Base-by-base conservation (phyloP, 371 early-diverging fungal species). In the Cokeromyces recurvatus region DNA sequence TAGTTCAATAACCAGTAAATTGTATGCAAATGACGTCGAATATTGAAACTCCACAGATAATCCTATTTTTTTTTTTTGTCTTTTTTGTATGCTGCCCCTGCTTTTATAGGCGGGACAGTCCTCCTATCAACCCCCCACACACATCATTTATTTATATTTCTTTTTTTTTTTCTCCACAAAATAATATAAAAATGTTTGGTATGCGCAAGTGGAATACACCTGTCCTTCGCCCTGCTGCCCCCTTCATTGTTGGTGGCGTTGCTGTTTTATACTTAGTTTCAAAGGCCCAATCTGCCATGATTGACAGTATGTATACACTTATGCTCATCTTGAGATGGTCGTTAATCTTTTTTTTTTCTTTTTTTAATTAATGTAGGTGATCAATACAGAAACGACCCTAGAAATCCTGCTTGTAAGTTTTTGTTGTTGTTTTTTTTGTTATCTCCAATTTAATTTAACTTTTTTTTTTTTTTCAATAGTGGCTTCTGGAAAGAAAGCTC, bases 341-440 rank as follows among this genome's bases (percentile, higher is more conserved):
- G n/a, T n/a, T n/a, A n/a, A n/a, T n/a, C n/a, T n/a, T n/a, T n/a
- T n/a, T n/a, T n/a, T n/a, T n/a, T n/a, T n/a, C n/a, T n/a, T n/a
- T n/a, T n/a, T n/a, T n/a, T n/a, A n/a, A n/a, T n/a, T n/a, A n/a
- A n/a, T n/a, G n/a, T 64, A 75, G 76, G 55, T 45, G 76, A 76
- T 0, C 62, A 71, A 23, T 76, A 70, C 66, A 76, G 49, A 52
- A 71, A 76, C 63, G 76, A 76, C 47, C 76, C 76, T 59, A 68
- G 76, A 67, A 76, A 76, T 68, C 76, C 76, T 69, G 76, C 76
- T 52, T 56, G 76, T 75, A 71, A 57, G 76, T 71, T 31, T 38
- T 19, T 11, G 29, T n/a, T n/a, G n/a, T n/a, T n/a, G n/a, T n/a
- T n/a, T n/a, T n/a, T n/a, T n/a, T n/a, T n/a, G n/a, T n/a, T n/a